phyloP scores from a whole-genome alignment of 2,329 filamentous ascomycete species.

The Colletotrichum somersetense region DNA sequence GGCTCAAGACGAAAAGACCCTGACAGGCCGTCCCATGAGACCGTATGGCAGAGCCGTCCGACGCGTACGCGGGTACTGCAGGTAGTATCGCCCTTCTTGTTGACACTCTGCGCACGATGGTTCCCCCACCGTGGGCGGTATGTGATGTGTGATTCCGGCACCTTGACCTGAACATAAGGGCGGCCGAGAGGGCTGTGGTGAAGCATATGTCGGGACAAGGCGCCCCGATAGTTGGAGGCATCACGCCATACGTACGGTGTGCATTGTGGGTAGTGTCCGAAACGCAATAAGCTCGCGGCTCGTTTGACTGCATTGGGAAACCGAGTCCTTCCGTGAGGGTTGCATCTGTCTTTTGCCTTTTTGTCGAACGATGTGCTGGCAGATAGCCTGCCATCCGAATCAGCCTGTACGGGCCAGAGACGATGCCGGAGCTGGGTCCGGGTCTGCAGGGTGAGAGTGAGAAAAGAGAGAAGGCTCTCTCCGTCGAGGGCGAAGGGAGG shows the following conservation, averaged over 20 bases:
- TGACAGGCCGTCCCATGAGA: conserved; percentile 42
- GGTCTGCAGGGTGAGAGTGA: neutral
- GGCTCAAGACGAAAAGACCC: conserved; percentile 47
- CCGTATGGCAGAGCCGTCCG: neutral
- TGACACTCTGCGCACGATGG: neutral
- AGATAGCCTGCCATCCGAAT: neutral
- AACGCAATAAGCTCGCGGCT: conserved; percentile 5
- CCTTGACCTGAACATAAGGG: neutral
- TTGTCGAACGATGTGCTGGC: neutral
- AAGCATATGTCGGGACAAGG: neutral
- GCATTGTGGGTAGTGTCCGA: neutral
- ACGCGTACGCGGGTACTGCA: neutral
- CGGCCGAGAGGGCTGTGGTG: neutral
- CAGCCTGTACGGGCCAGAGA: neutral
- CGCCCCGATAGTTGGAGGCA: conserved; percentile 1
- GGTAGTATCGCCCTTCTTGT: neutral
- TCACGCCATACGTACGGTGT: neutral
- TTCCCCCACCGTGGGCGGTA: neutral
- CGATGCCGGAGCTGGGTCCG: conserved; percentile 11
- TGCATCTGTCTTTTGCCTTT: neutral
- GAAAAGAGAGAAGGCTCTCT: neutral
- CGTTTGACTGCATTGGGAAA: neutral
- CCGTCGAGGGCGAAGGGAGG: neutral
- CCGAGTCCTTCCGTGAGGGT: neutral
- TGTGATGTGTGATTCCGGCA: neutral